phyloP scores from a whole-genome alignment of 345 rosid species.

The Eucalyptus polybractea region DNA sequence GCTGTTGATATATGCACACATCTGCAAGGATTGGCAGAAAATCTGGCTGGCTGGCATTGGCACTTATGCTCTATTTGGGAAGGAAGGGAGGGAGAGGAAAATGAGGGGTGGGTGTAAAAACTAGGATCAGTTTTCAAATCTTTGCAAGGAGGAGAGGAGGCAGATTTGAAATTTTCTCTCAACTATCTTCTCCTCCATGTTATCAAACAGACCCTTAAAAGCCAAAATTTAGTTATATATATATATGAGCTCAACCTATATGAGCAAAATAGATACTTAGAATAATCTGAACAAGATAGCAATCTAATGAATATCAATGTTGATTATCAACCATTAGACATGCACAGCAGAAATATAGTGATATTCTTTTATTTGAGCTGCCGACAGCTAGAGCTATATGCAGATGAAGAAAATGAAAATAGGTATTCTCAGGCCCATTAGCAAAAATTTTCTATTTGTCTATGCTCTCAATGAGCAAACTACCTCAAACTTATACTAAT shows the following conservation, averaged over 20 bases:
- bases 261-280: neutral
- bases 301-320: neutral
- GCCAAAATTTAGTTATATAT: neutral
- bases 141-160: neutral
- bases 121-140: neutral
- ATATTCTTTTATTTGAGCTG: neutral
- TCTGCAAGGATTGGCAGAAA: neutral
- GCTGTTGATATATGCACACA: neutral
- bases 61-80: neutral
- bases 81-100: neutral
- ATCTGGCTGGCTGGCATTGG: neutral
- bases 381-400: neutral
- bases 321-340: neutral
- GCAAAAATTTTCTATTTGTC: neutral
- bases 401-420: neutral
- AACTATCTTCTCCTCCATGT: neutral
- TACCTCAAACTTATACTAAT: neutral
- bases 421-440: neutral
- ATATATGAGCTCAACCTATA: neutral
- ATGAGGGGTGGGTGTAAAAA: neutral
- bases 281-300: neutral
- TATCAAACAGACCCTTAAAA: neutral
- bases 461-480: neutral
- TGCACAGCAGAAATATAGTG: neutral
- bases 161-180: neutral